phyloP scores from a whole-genome alignment of 345 rosid genomes.

The Eucalyptus microcorys region DNA sequence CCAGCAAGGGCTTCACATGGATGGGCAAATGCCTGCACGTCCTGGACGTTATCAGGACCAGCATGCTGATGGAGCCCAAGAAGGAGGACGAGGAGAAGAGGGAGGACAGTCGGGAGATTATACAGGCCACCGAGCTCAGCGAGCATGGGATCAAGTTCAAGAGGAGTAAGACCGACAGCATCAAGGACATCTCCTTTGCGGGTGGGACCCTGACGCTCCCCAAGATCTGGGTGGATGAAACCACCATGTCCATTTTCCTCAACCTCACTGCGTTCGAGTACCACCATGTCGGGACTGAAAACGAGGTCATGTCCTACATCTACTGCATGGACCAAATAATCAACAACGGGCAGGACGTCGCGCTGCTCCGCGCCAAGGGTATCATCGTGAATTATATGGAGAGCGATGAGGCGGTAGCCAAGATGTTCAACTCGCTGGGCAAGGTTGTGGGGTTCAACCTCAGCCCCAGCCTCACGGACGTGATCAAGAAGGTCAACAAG shows the following conservation, averaged over 20 bases:
- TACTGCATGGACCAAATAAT: constrained; percentile 33
- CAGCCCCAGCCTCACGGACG: not conserved
- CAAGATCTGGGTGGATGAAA: constrained; percentile 7
- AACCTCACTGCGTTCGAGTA: constrained; percentile 34
- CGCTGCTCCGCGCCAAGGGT: constrained; percentile 13
- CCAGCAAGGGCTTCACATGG: not conserved
- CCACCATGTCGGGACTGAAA: not conserved
- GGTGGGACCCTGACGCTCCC: constrained; percentile 21
- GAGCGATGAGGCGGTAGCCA: constrained; percentile 29
- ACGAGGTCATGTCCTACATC: not conserved
- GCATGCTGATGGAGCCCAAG: not conserved
- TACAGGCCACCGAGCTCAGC: constrained; percentile 17
- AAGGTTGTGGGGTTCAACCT: constrained; percentile 13
- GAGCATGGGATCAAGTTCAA: constrained; percentile 29
- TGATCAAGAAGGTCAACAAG: constrained; percentile 9
- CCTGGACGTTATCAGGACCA: constrained; percentile 20
- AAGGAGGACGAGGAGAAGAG: no score
- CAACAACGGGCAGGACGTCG: constrained; percentile 21
- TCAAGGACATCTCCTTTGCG: constrained; percentile 25
- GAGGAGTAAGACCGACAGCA: constrained; percentile 3
- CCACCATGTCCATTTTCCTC: constrained; percentile 10
- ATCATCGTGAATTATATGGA: constrained; percentile 23
- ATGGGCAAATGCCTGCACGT: constrained; percentile 29
- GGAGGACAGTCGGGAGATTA: rapidly evolving
- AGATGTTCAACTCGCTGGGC: constrained; percentile 24